Evolutionary conservation across 805 yeast genomes (phyloP).

Genomic region (Saitoella complicata): DNA sequence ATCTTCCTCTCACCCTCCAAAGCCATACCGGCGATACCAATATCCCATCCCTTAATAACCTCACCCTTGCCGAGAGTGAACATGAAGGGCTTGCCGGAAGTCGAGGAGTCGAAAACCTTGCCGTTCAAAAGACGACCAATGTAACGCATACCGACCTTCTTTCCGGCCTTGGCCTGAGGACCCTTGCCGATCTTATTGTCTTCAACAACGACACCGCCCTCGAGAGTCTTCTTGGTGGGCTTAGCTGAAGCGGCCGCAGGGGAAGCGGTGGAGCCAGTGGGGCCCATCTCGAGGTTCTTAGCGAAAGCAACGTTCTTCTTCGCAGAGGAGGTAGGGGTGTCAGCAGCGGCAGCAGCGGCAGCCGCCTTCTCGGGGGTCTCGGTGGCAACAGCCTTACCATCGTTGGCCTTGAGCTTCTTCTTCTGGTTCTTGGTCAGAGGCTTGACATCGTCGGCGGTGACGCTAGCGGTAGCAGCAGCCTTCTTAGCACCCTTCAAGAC

Average conservation of each 20-base stretch:
- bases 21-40: constrained; percentile 97
- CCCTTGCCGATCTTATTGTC: constrained; percentile 87
- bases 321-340: constrained; percentile 6
- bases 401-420: constrained; percentile 12
- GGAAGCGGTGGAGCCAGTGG: constrained; percentile 32
- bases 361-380: constrained; percentile 23
- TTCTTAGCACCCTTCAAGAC: constrained; percentile 19
- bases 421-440: constrained; percentile 14
- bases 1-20: constrained; percentile 99
- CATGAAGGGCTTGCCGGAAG: constrained; percentile 87
- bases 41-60: constrained; percentile 86
- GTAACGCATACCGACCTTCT: constrained; percentile 91
- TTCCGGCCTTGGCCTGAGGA: constrained; percentile 69
- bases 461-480: constrained; percentile 4
- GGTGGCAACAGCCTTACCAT: constrained; percentile 9
- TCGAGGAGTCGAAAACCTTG: constrained; percentile 91
- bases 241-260: constrained; percentile 14
- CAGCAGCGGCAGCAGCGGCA: constrained; percentile 11
- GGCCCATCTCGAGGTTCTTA: constrained; percentile 87
- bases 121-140: constrained; percentile 96
- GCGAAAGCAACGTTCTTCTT: constrained; percentile 35
- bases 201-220: constrained; percentile 87
- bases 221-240: constrained; percentile 42
- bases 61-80: constrained; percentile 93
- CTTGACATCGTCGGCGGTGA: neutral